These are phyloP conservation scores for Diaporthe longicolla DNA, from an alignment of 2,329 filamentous ascomycete genomes.

Conservation along the genomic window DNA sequence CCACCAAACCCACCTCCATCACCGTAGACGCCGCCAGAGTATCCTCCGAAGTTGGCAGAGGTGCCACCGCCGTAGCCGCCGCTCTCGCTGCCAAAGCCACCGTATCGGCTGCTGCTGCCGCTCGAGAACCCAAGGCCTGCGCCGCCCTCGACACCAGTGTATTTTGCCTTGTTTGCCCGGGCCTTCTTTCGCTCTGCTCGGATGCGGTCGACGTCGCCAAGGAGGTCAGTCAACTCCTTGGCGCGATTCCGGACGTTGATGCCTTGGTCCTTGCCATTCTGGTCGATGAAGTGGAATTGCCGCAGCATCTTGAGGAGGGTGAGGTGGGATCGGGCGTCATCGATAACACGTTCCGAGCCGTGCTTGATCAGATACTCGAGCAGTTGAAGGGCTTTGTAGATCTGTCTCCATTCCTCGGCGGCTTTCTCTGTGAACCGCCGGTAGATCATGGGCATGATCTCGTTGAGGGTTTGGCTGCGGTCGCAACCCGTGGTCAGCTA, in stretches of 20 bases:
- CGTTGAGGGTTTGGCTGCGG: conserved; percentile 90
- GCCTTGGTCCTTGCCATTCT: conserved; percentile 97
- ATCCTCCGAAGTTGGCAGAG: conserved; percentile 67
- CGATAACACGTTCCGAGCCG: conserved; percentile 95
- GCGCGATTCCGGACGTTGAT: conserved; percentile 97
- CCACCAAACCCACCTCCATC: conserved; percentile 95
- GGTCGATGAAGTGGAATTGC: conserved; percentile 97
- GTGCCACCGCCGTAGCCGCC: conserved; percentile 75
- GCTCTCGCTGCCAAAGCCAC: conserved; percentile 92
- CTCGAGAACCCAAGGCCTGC: conserved; percentile 69
- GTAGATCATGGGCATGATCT: conserved; percentile 99
- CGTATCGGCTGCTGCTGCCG: conserved; percentile 73
- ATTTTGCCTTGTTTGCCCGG: conserved; percentile 90
- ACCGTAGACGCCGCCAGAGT: conserved; percentile 86
- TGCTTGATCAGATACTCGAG: conserved; percentile 97
- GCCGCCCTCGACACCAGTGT: conserved; percentile 92
- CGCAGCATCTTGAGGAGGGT: conserved; percentile 98
- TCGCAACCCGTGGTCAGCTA: conserved; percentile 37
- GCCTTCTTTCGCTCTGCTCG: conserved; percentile 90
- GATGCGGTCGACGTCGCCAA: conserved; percentile 92
- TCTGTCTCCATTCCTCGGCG: conserved; percentile 98
- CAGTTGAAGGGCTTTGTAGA: conserved; percentile 97
- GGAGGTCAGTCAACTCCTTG: conserved; percentile 94
- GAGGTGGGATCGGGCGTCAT: conserved; percentile 95
- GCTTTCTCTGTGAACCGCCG: conserved; percentile 98